Percentiles rank a stretch among this genome's conserved stretches.
Conservation (phyloP, 73 alveolate species). For the Tetrahymena elliotti region DNA sequence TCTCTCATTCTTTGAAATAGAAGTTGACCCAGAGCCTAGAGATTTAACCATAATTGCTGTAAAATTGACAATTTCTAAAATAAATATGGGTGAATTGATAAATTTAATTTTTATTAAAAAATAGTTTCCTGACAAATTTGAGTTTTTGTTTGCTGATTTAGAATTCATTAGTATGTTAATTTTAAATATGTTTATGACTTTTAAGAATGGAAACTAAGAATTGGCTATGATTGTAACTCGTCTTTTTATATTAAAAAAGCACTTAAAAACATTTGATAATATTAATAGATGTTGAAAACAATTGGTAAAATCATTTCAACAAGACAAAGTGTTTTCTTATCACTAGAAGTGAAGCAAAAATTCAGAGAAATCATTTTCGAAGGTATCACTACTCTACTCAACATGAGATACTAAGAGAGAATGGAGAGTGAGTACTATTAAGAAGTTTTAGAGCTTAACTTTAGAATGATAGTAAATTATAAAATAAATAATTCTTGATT, state of each 20-base stretch:
- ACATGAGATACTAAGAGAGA: background rate
- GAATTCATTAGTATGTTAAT: background rate
- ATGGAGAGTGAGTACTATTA: background rate
- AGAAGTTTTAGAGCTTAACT: background rate
- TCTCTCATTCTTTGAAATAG: background rate
- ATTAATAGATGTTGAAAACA: background rate
- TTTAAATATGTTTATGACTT: background rate
- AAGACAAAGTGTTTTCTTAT: background rate
- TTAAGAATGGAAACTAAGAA: background rate
- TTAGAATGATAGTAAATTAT: background rate
- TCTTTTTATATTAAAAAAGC: background rate
- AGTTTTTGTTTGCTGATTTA: background rate
- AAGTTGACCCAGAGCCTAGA: background rate
- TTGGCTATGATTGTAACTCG: background rate
- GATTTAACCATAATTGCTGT: background rate
- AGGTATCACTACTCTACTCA: background rate
- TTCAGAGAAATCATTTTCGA: background rate
- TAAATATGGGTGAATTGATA: too few species aligned
- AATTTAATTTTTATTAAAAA: background rate
- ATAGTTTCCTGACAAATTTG: background rate
- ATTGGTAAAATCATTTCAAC: background rate
- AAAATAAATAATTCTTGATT: background rate
- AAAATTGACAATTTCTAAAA: background rate
- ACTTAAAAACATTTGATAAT: too few species aligned
- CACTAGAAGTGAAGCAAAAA: background rate